Conservation (phyloP, 257 asterid species). For the Forsythia viridissima region DNA sequence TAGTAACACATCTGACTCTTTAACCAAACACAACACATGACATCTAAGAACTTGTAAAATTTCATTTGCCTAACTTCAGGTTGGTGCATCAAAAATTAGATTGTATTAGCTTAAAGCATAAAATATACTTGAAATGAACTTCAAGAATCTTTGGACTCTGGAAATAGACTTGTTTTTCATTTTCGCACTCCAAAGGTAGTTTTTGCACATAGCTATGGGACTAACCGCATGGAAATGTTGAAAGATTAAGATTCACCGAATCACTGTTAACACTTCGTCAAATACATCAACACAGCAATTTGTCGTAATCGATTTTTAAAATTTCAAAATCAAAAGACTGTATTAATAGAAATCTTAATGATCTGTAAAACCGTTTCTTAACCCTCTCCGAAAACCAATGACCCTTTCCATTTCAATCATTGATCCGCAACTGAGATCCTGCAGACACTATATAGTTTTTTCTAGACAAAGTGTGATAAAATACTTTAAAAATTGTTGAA, state of each 20-base stretch:
- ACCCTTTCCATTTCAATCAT: constrained; percentile 10
- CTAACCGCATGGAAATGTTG: not conserved
- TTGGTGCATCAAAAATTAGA: not conserved
- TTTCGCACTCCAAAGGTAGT: not conserved
- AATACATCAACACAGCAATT: not conserved
- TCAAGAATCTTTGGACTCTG: constrained; percentile 4
- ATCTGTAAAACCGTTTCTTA: not conserved
- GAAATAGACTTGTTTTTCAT: not conserved
- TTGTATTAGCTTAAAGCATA: not conserved
- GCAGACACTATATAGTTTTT: not conserved
- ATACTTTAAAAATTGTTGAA: not conserved
- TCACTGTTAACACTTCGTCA: not conserved
- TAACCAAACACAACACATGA: not conserved
- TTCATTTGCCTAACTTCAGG: not conserved
- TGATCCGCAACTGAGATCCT: not conserved
- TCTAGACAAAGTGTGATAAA: not conserved
- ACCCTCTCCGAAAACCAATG: not conserved
- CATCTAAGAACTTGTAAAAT: not conserved
- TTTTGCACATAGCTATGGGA: constrained; percentile 3
- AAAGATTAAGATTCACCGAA: not conserved
- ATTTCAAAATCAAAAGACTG: not conserved
- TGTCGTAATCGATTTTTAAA: not conserved
- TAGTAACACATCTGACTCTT: not conserved
- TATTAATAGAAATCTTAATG: not conserved
- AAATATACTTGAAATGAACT: not conserved